Evolutionary conservation across 768 basidiomycete genomes (phyloP).

Genomic region (Boletus subcaerulescens): DNA sequence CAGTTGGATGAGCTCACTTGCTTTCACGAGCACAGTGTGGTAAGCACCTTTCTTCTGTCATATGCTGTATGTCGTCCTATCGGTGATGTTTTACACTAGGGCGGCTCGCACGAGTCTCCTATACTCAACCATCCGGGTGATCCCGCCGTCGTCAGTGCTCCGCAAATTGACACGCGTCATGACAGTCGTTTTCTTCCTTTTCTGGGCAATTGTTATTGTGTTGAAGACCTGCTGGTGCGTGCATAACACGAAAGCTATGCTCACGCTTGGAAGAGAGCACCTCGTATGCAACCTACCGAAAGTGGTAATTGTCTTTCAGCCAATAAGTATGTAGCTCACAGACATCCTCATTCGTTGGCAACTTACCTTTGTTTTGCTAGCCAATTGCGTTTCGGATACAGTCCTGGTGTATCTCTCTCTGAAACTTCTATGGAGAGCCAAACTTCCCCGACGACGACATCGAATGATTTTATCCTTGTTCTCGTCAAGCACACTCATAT

Average conservation of each 20-base stretch:
- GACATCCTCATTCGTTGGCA: not conserved
- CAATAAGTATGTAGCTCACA: not conserved
- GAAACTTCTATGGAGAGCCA: constrained; percentile 17
- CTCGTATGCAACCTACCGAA: not conserved
- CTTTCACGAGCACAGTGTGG: not conserved
- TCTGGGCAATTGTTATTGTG: not conserved
- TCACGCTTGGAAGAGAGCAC: not conserved
- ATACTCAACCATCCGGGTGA: not conserved
- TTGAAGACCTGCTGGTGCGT: not conserved
- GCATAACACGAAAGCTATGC: not conserved
- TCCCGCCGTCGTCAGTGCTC: not conserved
- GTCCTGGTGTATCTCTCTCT: not conserved
- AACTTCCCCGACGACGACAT: constrained; percentile 13
- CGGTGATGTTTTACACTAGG: not conserved
- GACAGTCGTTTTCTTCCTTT: not conserved
- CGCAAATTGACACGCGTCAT: not conserved
- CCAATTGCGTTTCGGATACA: constrained; percentile 2
- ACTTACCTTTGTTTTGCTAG: not conserved
- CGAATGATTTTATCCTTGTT: constrained; percentile 17
- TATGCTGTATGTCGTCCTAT: not conserved
- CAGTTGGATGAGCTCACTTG: not conserved
- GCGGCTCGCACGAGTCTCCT: not conserved
- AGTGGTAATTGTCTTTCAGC: constrained; percentile 5
- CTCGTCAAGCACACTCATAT: constrained; percentile 7
- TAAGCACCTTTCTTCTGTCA: not conserved